Base-by-base conservation (phyloP, 257 asterid species). In the Cruciata laevipes region DNA sequence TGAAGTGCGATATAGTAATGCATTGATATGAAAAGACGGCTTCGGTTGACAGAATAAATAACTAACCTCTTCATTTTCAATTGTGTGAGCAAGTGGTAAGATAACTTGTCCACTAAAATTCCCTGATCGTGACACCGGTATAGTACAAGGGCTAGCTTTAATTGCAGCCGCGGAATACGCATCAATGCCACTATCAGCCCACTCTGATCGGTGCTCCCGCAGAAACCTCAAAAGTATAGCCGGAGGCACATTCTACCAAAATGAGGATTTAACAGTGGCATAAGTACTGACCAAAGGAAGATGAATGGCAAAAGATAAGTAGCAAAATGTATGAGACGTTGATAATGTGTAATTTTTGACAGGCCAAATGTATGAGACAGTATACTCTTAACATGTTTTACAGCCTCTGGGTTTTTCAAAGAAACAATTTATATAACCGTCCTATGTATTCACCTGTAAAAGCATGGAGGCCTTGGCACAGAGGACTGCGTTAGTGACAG, bases 391-490 rank as follows among this genome's bases (percentile, higher is more conserved):
- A 23, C 9, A 13, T 9, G 3, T 23, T 40, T 63, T 40, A 40
- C 24, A 23, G 3, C 6, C 51, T 65, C 5, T 20, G 44, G 14
- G 47, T 11, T 49, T 17, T 47, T 47, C 4, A 44, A 49, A 40
- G 44, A 66, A 23, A 25, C 23, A 14, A 30, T 17, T 27, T 25
- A 1, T 32, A 42, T 70, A 40, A 61, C n/a, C 63, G 21, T 12
- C 62, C 33, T 9, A 32, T 59, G 9, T 40, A 40, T 23, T 75
- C 3, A 94, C 99, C 78, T 94, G 97, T 76, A 94, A 76, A 17
- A 88, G 87, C 96, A 94, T 90, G 69, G 97, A 90, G 53, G 97
- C 99, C 83, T 90, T 90, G 51, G 95, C 98, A 73, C 99, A 90
- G 16, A 94, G 78, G 63, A 94, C 91, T 0, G 95, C 91, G 20